Evolutionary conservation across 2,329 filamentous ascomycete genomes (phyloP), one percentile per base, ranked within the genome.

Genomic region (Ascomycota sp.): DNA sequence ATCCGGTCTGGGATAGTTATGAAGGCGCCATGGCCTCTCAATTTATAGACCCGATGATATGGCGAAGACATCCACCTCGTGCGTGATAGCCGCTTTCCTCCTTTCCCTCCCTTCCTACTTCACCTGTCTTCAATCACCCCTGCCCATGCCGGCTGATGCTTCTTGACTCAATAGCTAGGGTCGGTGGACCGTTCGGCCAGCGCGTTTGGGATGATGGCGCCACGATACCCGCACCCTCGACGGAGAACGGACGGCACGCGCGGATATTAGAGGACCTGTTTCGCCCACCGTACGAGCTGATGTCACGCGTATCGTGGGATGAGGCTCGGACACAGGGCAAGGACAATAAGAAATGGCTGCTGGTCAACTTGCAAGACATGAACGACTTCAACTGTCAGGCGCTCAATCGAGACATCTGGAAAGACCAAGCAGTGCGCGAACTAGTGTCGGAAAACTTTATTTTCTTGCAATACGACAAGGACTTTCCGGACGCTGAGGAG

Each of bases 361-460:
- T 98, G 40, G 82, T 94, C 36, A 95, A 98, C 48, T 73, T 98
- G 11, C 89, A 98, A 52, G 85, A 98, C 47, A 71, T 80, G 39
- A 79, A 79, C 23, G 75, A 93, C 43, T 98, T 98, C 50, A 79
- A 89, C 51, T 98, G 89, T 51, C 89, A 98, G 49, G 68, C 80
- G 3, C 60, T 98, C 12, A 98, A 98, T 47, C 69, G 89, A 27
- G 89, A 98, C 48, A 72, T 95, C 31, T 98, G 89, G 89, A 94
- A 94, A 54, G 78, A 94, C 41, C 52, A 67, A 12, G 65, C 73
- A 2, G 71, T 98, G 33, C 70, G 68, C 42, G 71, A 79, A n/a
- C 69, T 91, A 1, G 63, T 98, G 20, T 69, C 69, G 42, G 86
- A 94, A 47, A 85, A 91, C 54, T 98, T 98, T 48, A 67, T 98